Evolutionary conservation across 257 asterid species (phyloP).

Genomic region (Solanum infundibuliforme): DNA sequence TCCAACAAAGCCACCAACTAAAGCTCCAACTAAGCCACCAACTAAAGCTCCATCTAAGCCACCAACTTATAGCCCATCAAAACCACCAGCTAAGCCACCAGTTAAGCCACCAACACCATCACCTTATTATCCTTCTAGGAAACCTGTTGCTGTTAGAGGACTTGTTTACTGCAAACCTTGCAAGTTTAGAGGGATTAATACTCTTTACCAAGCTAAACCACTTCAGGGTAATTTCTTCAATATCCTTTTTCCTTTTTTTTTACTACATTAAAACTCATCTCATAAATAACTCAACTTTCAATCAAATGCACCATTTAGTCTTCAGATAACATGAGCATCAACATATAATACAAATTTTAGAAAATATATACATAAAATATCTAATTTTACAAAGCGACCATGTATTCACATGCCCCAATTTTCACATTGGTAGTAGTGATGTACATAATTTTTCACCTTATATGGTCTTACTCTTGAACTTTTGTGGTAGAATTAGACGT

Average conservation of each 20-base stretch:
- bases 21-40: background rate
- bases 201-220: conserved; percentile 27
- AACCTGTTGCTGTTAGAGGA: conserved; percentile 38
- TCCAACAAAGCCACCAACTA: background rate
- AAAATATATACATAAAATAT: background rate
- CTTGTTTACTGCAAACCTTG: conserved; percentile 65
- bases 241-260: background rate
- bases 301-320: background rate
- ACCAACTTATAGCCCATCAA: background rate
- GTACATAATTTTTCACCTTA: background rate
- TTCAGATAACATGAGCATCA: background rate
- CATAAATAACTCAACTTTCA: background rate
- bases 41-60: background rate
- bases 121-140: conserved; percentile 9
- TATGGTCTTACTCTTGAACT: background rate
- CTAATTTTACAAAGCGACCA: background rate
- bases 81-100: background rate
- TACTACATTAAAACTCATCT: background rate
- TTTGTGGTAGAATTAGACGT: background rate
- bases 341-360: too few species aligned
- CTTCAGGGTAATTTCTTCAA: conserved; percentile 24
- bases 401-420: background rate
- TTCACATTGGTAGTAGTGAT: background rate
- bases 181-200: conserved; percentile 39
- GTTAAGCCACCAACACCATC: background rate